phyloP scores from a whole-genome alignment of 257 asterid species.

The Henckelia pumila region DNA sequence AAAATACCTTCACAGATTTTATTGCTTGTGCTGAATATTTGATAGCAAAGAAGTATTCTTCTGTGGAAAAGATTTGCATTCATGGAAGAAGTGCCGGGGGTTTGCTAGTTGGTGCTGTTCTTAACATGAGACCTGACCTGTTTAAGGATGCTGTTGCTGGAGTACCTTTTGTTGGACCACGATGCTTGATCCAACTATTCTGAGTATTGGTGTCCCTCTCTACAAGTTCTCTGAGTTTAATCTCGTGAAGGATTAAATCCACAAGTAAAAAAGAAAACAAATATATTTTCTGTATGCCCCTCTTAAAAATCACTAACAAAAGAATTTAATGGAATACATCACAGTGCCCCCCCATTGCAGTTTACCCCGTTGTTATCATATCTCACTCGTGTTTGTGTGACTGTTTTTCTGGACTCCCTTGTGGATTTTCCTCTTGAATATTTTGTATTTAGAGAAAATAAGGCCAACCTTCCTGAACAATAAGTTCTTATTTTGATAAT shows the following conservation, averaged over 20 bases:
- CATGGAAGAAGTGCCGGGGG: conserved; percentile 99
- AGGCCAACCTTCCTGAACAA: background rate
- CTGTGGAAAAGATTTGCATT: conserved; percentile 81
- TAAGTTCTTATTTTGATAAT: background rate
- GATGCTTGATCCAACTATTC: conserved; percentile 91
- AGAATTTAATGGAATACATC: background rate
- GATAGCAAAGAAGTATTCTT: conserved; percentile 73
- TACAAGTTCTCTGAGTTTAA: background rate
- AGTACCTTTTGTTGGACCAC: conserved; percentile 96
- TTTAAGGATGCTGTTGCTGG: conserved; percentile 91
- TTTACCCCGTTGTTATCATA: background rate
- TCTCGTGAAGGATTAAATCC: background rate
- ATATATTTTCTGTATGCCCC: background rate
- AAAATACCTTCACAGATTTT: conserved; percentile 87
- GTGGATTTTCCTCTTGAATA: background rate
- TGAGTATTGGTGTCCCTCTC: too few relatives aligned
- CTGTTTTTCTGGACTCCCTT: background rate
- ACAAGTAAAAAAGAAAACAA: background rate
- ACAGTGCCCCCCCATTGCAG: background rate
- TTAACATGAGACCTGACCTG: conserved; percentile 90
- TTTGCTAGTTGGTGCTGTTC: conserved; percentile 85
- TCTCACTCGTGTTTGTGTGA: background rate
- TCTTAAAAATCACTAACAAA: background rate
- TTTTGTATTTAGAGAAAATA: too few relatives aligned
- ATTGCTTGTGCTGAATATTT: conserved; percentile 80